Evolutionary conservation across 805 yeast genomes (phyloP), one percentile per base, ranked within the genome.

Genomic region (Candida ascalaphidarum): DNA sequence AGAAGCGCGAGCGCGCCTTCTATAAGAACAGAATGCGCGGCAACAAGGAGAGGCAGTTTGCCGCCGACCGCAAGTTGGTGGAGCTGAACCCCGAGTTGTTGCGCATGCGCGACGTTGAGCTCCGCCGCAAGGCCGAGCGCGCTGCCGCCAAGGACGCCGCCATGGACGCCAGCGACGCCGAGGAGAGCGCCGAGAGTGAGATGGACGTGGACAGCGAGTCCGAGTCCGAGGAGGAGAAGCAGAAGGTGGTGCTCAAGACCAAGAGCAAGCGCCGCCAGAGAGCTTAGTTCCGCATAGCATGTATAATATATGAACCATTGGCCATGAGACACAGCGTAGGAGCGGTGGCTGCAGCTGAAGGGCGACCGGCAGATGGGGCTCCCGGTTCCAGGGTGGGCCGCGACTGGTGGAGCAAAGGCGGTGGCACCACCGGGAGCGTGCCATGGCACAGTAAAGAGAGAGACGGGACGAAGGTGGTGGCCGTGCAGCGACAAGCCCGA

Each of bases 1-100:
- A 74, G 56, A 86, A 79, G 71, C 81, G 98, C 68, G 98, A 92
- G 62, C 74, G 94, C 54, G 96, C 97, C 11, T 92, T 92, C 86
- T 92, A 84, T 70, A 89, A 88, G 85, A 86, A 88, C 68, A 82
- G 98, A 77, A 92, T 92, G 98, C 84, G 82, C 61, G 96, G 96
- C 40, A 92, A 92, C 66, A 82, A 78, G 61, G 96, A 82, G 44
- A 75, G 77, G 57, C 81, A 82, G 57, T 68, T 85, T 50, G 84
- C 77, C 31, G 68, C 81, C 33, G 98, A 92, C 62, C 77, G 77
- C 64, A 84, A 84, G 61, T 70, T 92, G 52, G 92, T 92, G 27
- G 95, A 79, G 52, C 65, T 74, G 33, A 75, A 92, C 64, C 95
- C 95, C 43, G 95, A 82, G 53, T 66, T 89, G 53, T 71, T 92